Base-by-base conservation (phyloP, 306 rosid species). In the Fagus sylvatica region DNA sequence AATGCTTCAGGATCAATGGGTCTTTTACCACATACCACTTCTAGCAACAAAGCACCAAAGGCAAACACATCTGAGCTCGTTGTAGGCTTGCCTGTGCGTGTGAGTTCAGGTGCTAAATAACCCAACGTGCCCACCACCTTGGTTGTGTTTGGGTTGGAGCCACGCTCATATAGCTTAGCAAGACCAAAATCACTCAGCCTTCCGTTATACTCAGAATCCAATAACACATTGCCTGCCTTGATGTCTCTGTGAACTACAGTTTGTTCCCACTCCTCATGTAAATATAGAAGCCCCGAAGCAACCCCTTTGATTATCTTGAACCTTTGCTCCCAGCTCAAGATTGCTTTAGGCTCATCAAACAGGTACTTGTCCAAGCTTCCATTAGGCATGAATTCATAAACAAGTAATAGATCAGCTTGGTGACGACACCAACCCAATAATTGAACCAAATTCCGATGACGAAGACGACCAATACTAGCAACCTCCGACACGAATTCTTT, bases 231-330 rank as follows among this genome's bases (percentile, higher is more conserved):
- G 17, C 76, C 82, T 6, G 85, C 82, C 19, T 82, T 82, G 49
- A 81, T 81, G 37, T 81, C 81, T 48, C 81, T 72, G 48, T 81
- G 85, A 76, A 72, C 69, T 74, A 82, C 85, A 17, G 76, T 74
- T 37, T 82, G 69, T 71, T 82, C 85, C 85, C 85, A 82, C 36
- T 80, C 82, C 17, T 78, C 82, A 13, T 82, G 85, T 43, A 82
- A 69, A 33, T 82, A 82, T 70, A 82, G 51, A n/a, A 82, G 68
- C n/a, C 85, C 85, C 1, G 64, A 82, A 73, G 85, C 85, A 11
- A 82, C 82, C 17, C 79, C 82, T 33, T 74, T 78, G 19, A 78
- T 40, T 42, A 82, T 69, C 57, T 69, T 69, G 32, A 82, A 69
- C 61, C 85, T 82, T 56, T 67, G 68, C 8, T 78, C 73, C 85